These are phyloP conservation scores for Cryptococcus wingfieldii DNA, from an alignment of 1,284 basidiomycete species.

Conservation along the genomic window DNA sequence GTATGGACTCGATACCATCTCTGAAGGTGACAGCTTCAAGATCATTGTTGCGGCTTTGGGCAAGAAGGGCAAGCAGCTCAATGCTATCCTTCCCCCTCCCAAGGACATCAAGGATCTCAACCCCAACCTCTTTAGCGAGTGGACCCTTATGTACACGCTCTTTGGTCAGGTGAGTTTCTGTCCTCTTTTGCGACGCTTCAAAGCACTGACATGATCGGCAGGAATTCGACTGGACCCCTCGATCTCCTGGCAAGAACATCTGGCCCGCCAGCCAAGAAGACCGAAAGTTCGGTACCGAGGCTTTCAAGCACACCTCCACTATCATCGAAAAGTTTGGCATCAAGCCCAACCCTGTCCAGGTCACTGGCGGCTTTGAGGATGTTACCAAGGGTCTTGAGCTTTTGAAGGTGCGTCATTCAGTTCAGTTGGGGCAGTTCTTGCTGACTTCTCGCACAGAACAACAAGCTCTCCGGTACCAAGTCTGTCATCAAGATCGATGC, in stretches of 20 bases:
- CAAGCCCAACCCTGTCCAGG: constrained; percentile 30
- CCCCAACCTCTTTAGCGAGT: constrained; percentile 26
- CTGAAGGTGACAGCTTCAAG: constrained; percentile 25
- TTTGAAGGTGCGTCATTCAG: constrained; percentile 20
- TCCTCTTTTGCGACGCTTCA: neutral
- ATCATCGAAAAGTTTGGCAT: constrained; percentile 23
- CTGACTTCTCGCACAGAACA: no score
- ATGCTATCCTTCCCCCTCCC: constrained; percentile 24
- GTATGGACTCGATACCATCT: constrained; percentile 37
- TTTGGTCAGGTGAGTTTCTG: constrained; percentile 25
- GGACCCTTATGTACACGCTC: constrained; percentile 37
- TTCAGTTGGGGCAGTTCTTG: no score
- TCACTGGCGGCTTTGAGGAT: constrained; percentile 26
- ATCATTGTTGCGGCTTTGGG: constrained; percentile 23
- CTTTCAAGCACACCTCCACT: constrained; percentile 20
- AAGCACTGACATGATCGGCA: constrained; percentile 3
- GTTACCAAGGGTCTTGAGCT: constrained; percentile 25
- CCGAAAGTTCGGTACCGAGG: constrained; percentile 24
- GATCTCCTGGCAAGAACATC: constrained; percentile 8
- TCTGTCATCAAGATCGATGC: no score
- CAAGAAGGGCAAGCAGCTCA: constrained; percentile 28
- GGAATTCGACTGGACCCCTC: constrained; percentile 31
- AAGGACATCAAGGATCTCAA: constrained; percentile 12
- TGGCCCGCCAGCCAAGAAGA: constrained; percentile 23
- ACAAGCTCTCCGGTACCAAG: no score